Evolutionary conservation across 192 early-diverging fungal species (phyloP).

Genomic region (Thamnidium elegans): DNA sequence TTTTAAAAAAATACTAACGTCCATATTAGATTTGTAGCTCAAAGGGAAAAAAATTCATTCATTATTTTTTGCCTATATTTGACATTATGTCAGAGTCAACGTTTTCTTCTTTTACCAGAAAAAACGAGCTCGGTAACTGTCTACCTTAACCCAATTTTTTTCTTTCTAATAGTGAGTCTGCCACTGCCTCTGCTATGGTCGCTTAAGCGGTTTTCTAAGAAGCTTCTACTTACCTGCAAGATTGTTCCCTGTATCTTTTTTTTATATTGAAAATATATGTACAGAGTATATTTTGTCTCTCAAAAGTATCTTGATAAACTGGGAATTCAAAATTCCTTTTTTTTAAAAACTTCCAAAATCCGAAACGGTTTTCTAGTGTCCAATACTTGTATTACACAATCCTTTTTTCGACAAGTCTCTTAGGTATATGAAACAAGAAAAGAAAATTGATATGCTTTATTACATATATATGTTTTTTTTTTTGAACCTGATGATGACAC

Average conservation of each 20-base stretch:
- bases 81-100: constrained; percentile 34
- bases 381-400: not conserved
- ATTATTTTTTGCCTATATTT: constrained; percentile 27
- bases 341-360: not conserved
- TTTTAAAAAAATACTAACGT: constrained; percentile 23
- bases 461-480: not conserved
- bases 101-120: constrained; percentile 12
- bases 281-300: too few species aligned
- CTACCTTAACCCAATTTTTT: constrained; percentile 39
- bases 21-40: not conserved
- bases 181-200: constrained; percentile 38
- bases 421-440: too few species aligned
- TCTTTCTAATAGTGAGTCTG: constrained; percentile 44
- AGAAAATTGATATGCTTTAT: not conserved
- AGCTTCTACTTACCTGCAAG: not conserved
- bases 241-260: not conserved
- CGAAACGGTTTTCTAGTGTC: not conserved
- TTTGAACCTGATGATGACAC: constrained; percentile 3
- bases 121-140: constrained; percentile 40
- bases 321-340: too few species aligned
- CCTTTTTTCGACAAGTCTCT: not conserved
- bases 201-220: constrained; percentile 20
- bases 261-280: not conserved
- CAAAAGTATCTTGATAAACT: too few species aligned
- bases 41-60: constrained; percentile 5